Conservation (phyloP, 257 asterid species). For the Knoxia roxburghii region DNA sequence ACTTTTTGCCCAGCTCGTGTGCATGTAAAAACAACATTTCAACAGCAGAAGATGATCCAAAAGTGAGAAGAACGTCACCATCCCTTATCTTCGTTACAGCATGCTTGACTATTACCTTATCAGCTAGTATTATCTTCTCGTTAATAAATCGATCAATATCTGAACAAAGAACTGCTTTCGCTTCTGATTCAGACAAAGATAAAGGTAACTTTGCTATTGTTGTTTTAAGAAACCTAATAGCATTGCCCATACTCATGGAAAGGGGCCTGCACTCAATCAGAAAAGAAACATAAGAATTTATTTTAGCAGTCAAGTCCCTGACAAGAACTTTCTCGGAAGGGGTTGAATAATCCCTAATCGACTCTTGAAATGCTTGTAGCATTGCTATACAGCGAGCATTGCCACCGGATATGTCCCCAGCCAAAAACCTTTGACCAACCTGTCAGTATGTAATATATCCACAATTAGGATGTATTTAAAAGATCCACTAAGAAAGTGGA, state of each 20-base stretch:
- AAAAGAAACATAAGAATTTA: constrained; percentile 60
- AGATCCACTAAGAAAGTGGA: neutral
- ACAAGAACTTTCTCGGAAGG: constrained; percentile 73
- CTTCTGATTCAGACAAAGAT: constrained; percentile 70
- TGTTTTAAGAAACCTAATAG: constrained; percentile 70
- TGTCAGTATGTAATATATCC: constrained; percentile 29
- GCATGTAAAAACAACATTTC: constrained; percentile 76
- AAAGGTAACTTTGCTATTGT: constrained; percentile 55
- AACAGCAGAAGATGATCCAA: constrained; percentile 74
- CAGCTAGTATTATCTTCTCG: constrained; percentile 75
- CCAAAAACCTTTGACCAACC: constrained; percentile 81
- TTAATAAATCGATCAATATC: constrained; percentile 58
- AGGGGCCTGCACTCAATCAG: constrained; percentile 85
- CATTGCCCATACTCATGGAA: constrained; percentile 90
- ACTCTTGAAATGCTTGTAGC: constrained; percentile 86
- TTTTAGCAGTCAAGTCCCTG: constrained; percentile 70
- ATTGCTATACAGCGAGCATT: constrained; percentile 91
- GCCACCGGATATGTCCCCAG: constrained; percentile 90
- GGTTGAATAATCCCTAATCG: constrained; percentile 65
- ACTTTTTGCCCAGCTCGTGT: constrained; percentile 74
- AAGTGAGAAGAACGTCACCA: constrained; percentile 86
- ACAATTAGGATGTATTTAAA: neutral
- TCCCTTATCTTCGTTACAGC: constrained; percentile 81
- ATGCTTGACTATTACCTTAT: constrained; percentile 73
- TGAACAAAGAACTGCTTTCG: constrained; percentile 56